Evolutionary conservation across 2,329 filamentous ascomycete genomes (phyloP).

Genomic region (Calonectria crousiana): DNA sequence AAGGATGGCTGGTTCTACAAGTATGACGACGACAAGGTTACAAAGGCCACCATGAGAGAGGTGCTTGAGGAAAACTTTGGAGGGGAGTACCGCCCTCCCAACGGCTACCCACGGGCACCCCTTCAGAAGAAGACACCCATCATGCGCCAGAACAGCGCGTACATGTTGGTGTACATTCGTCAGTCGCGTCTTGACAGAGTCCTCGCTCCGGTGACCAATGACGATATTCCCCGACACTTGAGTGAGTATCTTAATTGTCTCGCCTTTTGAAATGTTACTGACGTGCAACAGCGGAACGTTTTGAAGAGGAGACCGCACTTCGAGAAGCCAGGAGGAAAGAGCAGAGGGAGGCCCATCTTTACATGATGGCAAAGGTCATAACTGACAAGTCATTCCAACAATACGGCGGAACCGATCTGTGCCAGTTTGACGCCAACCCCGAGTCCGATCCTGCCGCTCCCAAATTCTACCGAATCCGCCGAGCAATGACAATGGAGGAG

Average conservation of each 20-base stretch:
- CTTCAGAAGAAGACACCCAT: constrained; percentile 69
- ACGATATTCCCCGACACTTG: constrained; percentile 86
- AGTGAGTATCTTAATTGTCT: constrained; percentile 60
- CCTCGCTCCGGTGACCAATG: constrained; percentile 78
- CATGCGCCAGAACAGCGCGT: constrained; percentile 84
- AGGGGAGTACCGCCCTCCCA: constrained; percentile 77
- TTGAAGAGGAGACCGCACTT: constrained; percentile 85
- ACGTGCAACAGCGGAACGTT: constrained; percentile 68
- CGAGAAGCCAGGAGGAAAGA: constrained; percentile 86
- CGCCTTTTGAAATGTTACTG: constrained; percentile 18
- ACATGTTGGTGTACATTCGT: constrained; percentile 98
- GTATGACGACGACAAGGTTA: constrained; percentile 97
- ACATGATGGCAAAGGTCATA: constrained; percentile 86
- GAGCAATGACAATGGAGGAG: constrained; percentile 81
- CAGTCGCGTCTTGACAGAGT: constrained; percentile 88
- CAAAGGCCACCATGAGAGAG: constrained; percentile 90
- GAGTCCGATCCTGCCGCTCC: constrained; percentile 79
- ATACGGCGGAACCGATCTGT: constrained; percentile 88
- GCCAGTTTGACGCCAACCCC: constrained; percentile 72
- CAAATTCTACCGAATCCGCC: constrained; percentile 78
- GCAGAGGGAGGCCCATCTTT: constrained; percentile 93
- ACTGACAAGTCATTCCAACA: constrained; percentile 84
- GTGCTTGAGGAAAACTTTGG: constrained; percentile 97
- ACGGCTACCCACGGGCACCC: constrained; percentile 59
- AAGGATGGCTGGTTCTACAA: constrained; percentile 97